Base-by-base conservation (phyloP, 2,329 filamentous ascomycete genomes). In the Fusarium cyanostomum region DNA sequence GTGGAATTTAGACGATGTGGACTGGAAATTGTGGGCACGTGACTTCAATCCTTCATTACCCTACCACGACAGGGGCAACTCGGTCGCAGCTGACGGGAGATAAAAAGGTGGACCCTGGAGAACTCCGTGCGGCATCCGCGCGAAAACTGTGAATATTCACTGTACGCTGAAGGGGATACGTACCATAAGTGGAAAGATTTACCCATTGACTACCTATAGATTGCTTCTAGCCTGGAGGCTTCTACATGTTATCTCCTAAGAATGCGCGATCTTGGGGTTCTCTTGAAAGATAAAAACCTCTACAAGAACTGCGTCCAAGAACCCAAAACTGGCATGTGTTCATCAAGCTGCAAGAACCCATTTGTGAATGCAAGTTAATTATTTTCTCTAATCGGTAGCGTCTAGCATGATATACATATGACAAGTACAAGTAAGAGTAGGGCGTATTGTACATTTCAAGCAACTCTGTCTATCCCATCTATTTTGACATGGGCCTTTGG, bases 401-500 rank as follows among this genome's bases (percentile, higher is more conserved):
- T 49, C 57, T 67, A 53, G 34, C 38, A 43, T 11, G n/a, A 51
- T 54, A 24, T 53, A 58, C 39, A 57, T 52, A 41, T 56, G 51
- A 21, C 21, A 21, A 21, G 58, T 55, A 61, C 54, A 57, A 57
- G 48, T 61, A 65, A 59, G 61, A 62, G 60, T 44, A 57, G 61
- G 52, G 62, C 39, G 42, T 68, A 65, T 60, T 54, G 57, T 66
- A 68, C 62, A 69, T 41, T 52, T 54, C 31, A 5, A 39, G 24
- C 21, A 37, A 24, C 31, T 18, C 33, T 26, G 4, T 62, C 31
- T 67, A 69, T 52, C 30, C 43, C 15, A 66, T 33, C 46, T 71
- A 76, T 56, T 57, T 34, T 9, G 71, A 55, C 28, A 71, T 72
- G 8, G 79, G 79, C 8, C 78, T 71, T 59, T 76, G 77, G 67